Base-by-base conservation (phyloP, 2,329 filamentous ascomycete genomes). In the Pseudogymnoascus sp. region DNA sequence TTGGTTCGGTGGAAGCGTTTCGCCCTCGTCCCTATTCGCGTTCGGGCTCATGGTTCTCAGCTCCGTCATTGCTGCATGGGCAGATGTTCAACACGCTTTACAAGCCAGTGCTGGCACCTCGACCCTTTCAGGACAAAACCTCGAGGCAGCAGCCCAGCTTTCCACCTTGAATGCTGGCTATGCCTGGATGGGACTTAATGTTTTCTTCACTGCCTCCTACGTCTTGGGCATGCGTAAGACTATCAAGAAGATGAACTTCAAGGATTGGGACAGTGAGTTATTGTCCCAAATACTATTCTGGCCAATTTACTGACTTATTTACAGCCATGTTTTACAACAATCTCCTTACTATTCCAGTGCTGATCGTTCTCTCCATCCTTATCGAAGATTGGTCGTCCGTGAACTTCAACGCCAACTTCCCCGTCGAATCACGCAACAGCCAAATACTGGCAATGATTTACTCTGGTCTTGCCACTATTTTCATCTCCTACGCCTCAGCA, bases 321-420 rank as follows among this genome's bases (percentile, higher is more conserved):
- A 59, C 68, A 97, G 93, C 93, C 73, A 99, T 97, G 95, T 97
- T 95, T 80, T 99, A 99, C 83, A 99, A 99, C 85, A 97, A 99
- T 78, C 84, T 97, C 59, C 86, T 99, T 69, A 96, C 93, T 64
- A 96, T 99, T 67, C 95, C 95, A 29, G 88, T 97, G 71, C 86
- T 99, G 61, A 77, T 97, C 64, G 75, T 91, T 70, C 87, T 87
- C 75, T 96, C 93, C 35, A 79, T 97, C 62, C 71, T 96, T 67
- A 80, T 89, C 68, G 95, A 99, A 76, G 91, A 97, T 79, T 99
- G 95, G 95, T 96, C 93, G 6, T 80, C 84, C 61, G 82, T 82
- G 66, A 99, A 99, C 78, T 79, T 99, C 70, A 77, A 80, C 69
- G 86, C 83, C 76, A 97, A 97, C 82, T 99, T 99, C 80, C 95